Conservation (phyloP, 306 rosid species). For the Sicyos baderoa region DNA sequence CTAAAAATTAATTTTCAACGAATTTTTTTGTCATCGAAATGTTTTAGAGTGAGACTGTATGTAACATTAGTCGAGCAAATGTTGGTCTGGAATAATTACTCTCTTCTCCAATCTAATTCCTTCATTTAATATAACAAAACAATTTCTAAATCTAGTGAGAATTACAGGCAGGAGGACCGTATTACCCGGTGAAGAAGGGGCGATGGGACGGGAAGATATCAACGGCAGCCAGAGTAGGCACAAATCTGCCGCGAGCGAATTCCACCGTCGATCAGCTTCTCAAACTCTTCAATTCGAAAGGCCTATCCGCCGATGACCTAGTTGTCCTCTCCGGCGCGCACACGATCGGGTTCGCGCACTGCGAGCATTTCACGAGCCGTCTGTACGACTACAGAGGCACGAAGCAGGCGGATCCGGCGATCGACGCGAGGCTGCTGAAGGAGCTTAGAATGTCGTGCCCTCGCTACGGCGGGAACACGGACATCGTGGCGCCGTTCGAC, state of each 20-base stretch:
- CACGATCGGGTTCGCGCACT: slow-evolving; percentile 79
- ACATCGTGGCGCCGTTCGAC: slow-evolving; percentile 73
- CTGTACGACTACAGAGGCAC: slow-evolving; percentile 47
- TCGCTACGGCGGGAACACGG: slow-evolving; percentile 48
- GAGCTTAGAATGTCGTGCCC: slow-evolving; percentile 80
- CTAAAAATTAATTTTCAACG: no score
- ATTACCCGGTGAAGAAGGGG: slow-evolving; percentile 74
- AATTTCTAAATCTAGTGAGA: not conserved
- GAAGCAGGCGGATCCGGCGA: slow-evolving; percentile 52
- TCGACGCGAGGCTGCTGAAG: slow-evolving; percentile 48
- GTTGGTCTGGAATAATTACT: no score
- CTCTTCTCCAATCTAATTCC: not conserved
- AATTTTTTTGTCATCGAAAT: no score
- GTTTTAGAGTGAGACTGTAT: no score
- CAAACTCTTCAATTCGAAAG: slow-evolving; percentile 67
- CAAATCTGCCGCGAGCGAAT: slow-evolving; percentile 73
- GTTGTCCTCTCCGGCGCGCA: slow-evolving; percentile 92
- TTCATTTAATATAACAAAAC: not conserved
- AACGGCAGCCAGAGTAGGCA: slow-evolving; percentile 59
- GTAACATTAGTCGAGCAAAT: no score
- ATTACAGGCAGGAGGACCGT: slow-evolving; percentile 76
- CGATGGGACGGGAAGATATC: slow-evolving; percentile 91
- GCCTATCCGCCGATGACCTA: slow-evolving; percentile 50
- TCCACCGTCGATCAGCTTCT: slow-evolving; percentile 65
- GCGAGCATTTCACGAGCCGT: slow-evolving; percentile 43